Evolutionary conservation across 208 protist species (phyloP).

Genomic region (Phytomonas sp.): DNA sequence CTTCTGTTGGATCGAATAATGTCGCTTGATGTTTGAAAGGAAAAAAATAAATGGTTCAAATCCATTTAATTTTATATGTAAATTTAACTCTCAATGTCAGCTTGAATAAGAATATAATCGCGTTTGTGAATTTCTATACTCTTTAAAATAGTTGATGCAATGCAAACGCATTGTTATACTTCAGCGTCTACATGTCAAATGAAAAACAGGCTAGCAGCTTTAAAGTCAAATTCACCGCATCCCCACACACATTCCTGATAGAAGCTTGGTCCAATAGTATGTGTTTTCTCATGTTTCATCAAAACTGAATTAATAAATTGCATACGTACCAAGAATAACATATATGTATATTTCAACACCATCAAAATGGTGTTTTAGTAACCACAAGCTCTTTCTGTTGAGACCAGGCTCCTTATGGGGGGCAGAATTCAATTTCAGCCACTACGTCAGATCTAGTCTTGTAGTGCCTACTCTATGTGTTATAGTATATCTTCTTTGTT

Average conservation of each 20-base stretch:
- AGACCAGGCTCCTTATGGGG: background rate
- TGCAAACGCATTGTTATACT: background rate
- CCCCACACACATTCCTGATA: background rate
- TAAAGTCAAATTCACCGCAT: background rate
- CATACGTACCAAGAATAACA: background rate
- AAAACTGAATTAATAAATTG: background rate
- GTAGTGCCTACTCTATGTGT: background rate
- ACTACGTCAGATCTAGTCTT: background rate
- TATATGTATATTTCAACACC: background rate
- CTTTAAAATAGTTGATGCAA: background rate
- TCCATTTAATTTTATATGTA: background rate
- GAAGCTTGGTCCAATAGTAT: background rate
- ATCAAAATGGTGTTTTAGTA: background rate
- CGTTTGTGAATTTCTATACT: background rate
- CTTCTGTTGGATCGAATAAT: background rate
- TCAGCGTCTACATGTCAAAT: background rate
- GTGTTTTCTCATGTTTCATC: background rate
- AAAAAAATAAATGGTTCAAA: constrained; percentile 6
- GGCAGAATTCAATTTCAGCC: background rate
- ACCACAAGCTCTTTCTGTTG: background rate
- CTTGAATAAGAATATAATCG: background rate
- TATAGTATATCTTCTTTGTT: background rate
- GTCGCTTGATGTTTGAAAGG: background rate
- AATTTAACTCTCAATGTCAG: background rate
- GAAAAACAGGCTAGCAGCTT: background rate